Conservation (phyloP, 352 stramenopile genomes). For the Globisporangium abappressorium region DNA sequence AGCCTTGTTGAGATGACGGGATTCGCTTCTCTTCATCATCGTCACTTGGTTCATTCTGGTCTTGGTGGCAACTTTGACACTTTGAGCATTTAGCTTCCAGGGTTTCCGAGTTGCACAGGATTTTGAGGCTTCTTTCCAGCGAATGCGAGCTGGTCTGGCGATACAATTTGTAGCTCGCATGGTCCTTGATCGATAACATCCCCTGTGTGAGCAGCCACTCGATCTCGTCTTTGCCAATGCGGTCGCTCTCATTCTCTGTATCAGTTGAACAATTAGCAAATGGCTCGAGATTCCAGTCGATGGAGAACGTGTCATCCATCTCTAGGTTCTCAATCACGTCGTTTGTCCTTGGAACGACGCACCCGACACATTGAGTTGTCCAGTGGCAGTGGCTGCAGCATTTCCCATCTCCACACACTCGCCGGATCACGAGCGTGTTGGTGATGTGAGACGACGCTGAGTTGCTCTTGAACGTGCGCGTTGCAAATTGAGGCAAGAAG, state of each 20-base stretch:
- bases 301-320: constrained; percentile 58
- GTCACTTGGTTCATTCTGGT: neutral
- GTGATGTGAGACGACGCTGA: neutral
- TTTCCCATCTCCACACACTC: constrained; percentile 40
- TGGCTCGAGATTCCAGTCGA: constrained; percentile 50
- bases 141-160: constrained; percentile 24
- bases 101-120: constrained; percentile 42
- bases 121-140: constrained; percentile 39
- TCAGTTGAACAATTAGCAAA: neutral
- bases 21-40: neutral
- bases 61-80: constrained; percentile 21
- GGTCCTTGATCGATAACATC: constrained; percentile 24
- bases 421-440: constrained; percentile 39
- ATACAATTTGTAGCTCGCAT: constrained; percentile 38
- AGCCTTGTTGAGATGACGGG: neutral
- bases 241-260: neutral
- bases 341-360: constrained; percentile 30
- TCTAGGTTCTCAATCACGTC: constrained; percentile 32
- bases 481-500: constrained; percentile 14
- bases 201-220: constrained; percentile 23
- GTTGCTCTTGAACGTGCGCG: neutral
- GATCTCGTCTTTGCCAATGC: constrained; percentile 8
- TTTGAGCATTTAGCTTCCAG: constrained; percentile 42
- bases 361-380: constrained; percentile 46
- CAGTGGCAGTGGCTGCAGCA: constrained; percentile 55